phyloP scores from a whole-genome alignment of 805 yeast species.

The Kodamaea kaohsiungensis region DNA sequence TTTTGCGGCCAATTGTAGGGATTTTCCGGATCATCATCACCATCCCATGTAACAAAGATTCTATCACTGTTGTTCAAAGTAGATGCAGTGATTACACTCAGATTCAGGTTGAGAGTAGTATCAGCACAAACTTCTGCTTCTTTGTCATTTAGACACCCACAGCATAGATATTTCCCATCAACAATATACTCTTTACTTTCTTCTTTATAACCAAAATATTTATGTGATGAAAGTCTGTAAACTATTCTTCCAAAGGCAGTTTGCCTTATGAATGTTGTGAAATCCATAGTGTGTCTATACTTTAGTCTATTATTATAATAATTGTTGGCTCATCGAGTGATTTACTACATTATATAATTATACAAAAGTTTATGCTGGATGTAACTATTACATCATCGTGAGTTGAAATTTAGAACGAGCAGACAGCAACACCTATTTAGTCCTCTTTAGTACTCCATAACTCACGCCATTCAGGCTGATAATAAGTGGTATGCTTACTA shows the following conservation, averaged over 20 bases:
- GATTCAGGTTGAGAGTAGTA: too few species aligned
- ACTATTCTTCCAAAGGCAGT: conserved; percentile 31
- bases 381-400: too few species aligned
- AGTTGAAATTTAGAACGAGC: too few species aligned
- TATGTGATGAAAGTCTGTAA: conserved; percentile 30
- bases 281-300: not conserved
- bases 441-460: too few species aligned
- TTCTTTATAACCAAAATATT: conserved; percentile 19
- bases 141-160: not conserved
- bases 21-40: conserved; percentile 52
- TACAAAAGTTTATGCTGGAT: too few species aligned
- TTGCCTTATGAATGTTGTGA: conserved; percentile 27
- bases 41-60: conserved; percentile 33
- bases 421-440: too few species aligned
- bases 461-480: too few species aligned
- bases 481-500: too few species aligned
- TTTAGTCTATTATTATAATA: too few species aligned
- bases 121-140: not conserved
- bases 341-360: too few species aligned
- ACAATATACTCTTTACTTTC: conserved; percentile 17
- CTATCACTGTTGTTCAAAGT: not conserved
- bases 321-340: too few species aligned
- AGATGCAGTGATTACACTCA: not conserved
- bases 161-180: conserved; percentile 16
- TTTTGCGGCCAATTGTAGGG: conserved; percentile 57